These are phyloP conservation scores for Anastatica hierochuntica DNA, from an alignment of 345 rosid genomes.

Conservation along the genomic window DNA sequence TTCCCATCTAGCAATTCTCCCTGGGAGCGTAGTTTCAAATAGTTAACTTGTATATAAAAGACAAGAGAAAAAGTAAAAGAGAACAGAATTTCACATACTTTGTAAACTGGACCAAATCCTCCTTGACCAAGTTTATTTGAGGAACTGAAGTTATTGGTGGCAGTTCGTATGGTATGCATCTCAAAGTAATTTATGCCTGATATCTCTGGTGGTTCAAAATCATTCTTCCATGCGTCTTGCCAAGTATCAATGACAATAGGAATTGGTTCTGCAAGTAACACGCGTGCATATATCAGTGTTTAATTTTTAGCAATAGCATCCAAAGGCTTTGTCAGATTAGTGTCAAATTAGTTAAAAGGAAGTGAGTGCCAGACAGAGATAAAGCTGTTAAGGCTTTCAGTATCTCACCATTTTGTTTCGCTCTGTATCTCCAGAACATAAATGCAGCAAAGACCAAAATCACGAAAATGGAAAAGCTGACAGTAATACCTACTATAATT, in stretches of 20 bases:
- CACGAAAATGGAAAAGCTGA: conserved; percentile 9
- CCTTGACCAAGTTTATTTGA: conserved; percentile 29
- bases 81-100: conserved; percentile 6
- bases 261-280: background rate
- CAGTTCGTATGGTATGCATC: conserved; percentile 11
- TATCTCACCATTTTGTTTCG: conserved; percentile 4
- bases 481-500: background rate
- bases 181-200: conserved; percentile 13
- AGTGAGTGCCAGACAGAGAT: background rate
- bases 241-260: background rate
- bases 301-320: background rate
- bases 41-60: too few species aligned
- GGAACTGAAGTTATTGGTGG: conserved; percentile 22
- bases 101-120: conserved; percentile 32
- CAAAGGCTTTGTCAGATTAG: background rate
- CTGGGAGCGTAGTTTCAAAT: conserved; percentile 16
- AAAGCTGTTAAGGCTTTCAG: background rate
- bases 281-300: background rate
- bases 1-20: conserved; percentile 31
- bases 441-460: conserved; percentile 1
- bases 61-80: background rate
- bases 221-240: conserved; percentile 9
- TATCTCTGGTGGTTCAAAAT: conserved; percentile 1
- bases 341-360: background rate
- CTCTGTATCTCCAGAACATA: conserved; percentile 9